Evolutionary conservation across 345 rosid genomes (phyloP).

Genomic region (Aethionema arabicum): DNA sequence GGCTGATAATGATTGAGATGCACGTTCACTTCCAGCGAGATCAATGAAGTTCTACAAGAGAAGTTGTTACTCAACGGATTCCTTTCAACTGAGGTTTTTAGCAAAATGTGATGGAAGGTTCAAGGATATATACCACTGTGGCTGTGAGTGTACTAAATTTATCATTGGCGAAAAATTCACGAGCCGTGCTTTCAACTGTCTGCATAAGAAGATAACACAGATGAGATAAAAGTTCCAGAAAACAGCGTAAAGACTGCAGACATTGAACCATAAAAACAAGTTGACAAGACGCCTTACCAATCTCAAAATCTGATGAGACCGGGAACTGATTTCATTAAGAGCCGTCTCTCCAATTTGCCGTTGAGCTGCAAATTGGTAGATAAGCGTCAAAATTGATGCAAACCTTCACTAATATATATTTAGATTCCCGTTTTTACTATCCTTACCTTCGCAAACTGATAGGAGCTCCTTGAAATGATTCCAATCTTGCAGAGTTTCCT

Average conservation of each 20-base stretch:
- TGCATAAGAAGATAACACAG: constrained; percentile 33
- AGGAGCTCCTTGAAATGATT: constrained; percentile 73
- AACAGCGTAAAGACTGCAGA: constrained; percentile 5
- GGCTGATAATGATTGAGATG: constrained; percentile 82
- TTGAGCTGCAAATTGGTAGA: constrained; percentile 58
- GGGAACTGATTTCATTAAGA: constrained; percentile 84
- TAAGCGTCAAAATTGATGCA: not conserved
- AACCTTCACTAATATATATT: constrained; percentile 22
- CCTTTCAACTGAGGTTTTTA: not conserved
- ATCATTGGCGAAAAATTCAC: constrained; percentile 56
- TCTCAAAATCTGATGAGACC: constrained; percentile 91
- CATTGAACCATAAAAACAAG: constrained; percentile 20
- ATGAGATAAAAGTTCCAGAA: not conserved
- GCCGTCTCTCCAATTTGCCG: constrained; percentile 91
- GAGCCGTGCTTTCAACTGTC: constrained; percentile 78
- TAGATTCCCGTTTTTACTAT: constrained; percentile 25
- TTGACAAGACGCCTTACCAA: constrained; percentile 48
- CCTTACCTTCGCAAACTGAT: constrained; percentile 66
- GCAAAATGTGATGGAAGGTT: constrained; percentile 11
- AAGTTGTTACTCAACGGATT: constrained; percentile 12
- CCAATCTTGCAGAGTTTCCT: constrained; percentile 75
- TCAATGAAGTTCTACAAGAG: constrained; percentile 69
- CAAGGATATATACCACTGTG: constrained; percentile 56
- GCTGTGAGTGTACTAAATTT: constrained; percentile 72
- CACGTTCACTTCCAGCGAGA: constrained; percentile 96